Evolutionary conservation across 106 monocot species (phyloP).

Genomic region (Phalaenopsis equestris): DNA sequence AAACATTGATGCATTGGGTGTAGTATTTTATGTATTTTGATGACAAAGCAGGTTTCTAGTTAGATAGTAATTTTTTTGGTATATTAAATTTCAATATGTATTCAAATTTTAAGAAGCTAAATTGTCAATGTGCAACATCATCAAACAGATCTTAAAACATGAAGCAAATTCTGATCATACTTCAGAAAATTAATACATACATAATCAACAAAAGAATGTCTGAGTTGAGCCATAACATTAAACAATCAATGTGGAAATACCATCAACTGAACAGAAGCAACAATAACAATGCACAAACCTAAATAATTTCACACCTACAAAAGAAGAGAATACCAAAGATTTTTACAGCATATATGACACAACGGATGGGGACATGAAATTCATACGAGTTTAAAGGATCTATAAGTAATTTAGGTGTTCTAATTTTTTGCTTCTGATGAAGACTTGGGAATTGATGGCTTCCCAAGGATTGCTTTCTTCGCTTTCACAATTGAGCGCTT

Average conservation of each 20-base stretch:
- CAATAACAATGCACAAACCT: background rate
- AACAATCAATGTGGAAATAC: background rate
- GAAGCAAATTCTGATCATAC: background rate
- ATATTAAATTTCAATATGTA: too few species aligned
- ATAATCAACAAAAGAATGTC: slow-evolving; percentile 8
- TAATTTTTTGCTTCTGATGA: slow-evolving; percentile 17
- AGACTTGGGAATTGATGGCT: slow-evolving; percentile 40
- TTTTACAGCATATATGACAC: slow-evolving; percentile 2
- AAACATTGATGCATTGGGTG: too few species aligned
- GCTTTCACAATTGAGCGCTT: slow-evolving; percentile 53
- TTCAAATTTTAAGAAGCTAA: too few species aligned
- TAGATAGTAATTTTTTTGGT: too few species aligned
- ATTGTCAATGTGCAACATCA: too few species aligned
- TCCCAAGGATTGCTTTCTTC: slow-evolving; percentile 52
- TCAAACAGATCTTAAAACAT: background rate
- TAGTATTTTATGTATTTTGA: too few species aligned
- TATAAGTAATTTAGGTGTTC: background rate
- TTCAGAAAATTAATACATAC: background rate
- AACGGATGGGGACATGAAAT: background rate
- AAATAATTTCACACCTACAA: slow-evolving; percentile 4
- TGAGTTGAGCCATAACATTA: background rate
- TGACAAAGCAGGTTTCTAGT: too few species aligned
- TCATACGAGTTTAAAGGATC: too few species aligned
- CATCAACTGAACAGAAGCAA: background rate
- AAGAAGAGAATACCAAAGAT: background rate